These are phyloP conservation scores for Trifolium subterraneum DNA, from an alignment of 306 rosid species.

Conservation along the genomic window DNA sequence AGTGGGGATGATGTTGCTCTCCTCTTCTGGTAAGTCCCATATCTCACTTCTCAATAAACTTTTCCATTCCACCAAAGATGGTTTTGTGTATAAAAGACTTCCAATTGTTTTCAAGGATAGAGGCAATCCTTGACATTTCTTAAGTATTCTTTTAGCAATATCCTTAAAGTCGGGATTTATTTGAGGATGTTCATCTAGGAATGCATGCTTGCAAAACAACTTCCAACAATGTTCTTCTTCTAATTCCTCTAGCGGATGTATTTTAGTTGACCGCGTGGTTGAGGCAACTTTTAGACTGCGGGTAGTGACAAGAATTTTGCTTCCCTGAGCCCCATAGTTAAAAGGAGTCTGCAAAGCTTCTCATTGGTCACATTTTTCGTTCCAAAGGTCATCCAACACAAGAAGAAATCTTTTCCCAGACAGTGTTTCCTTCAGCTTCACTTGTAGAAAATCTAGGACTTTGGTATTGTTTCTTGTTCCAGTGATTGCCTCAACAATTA, in stretches of 20 bases:
- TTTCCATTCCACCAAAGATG: neutral
- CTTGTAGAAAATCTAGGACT: neutral
- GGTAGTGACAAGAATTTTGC: constrained; percentile 26
- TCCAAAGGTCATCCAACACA: neutral
- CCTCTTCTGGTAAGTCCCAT: neutral
- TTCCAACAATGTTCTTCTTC: neutral
- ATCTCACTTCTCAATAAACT: neutral
- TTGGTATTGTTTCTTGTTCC: neutral
- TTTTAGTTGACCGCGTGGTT: neutral
- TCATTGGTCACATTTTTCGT: neutral
- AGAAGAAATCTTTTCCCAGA: neutral
- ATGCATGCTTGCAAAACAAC: neutral
- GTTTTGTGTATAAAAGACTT: neutral
- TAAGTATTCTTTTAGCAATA: neutral
- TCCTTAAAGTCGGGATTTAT: neutral
- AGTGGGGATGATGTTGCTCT: neutral
- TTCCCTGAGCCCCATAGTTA: neutral
- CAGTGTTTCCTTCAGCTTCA: neutral
- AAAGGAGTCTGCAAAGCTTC: constrained; percentile 24
- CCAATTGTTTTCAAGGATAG: neutral
- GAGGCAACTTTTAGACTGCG: constrained; percentile 4
- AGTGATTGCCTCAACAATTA: neutral
- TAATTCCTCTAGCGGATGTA: neutral
- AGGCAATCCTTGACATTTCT: neutral
- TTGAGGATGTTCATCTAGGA: neutral